A percentile compares a stretch with the other conserved stretches of the same genome.
Evolutionary conservation across 306 rosid species (phyloP).

Genomic region (Prunus kanzakura): DNA sequence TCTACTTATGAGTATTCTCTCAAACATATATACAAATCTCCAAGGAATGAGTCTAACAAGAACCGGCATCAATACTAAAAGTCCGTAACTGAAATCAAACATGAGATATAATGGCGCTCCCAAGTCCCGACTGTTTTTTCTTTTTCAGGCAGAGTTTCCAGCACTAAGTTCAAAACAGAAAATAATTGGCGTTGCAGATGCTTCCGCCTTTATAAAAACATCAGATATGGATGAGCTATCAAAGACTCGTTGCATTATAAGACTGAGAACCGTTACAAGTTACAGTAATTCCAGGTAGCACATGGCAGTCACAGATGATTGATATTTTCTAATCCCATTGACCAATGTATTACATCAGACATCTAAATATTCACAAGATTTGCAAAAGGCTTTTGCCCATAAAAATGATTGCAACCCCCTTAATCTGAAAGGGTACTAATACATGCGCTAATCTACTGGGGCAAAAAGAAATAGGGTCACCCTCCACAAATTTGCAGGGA

Average conservation of each 20-base stretch:
- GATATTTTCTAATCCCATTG: slow-evolving; percentile 30
- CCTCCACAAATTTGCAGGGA: slow-evolving; percentile 45
- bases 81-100: too few species aligned
- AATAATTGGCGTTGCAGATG: background rate
- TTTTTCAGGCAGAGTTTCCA: background rate
- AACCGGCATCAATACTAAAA: too few species aligned
- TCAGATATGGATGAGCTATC: slow-evolving; percentile 6
- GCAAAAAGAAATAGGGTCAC: slow-evolving; percentile 45
- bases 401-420: slow-evolving; percentile 69
- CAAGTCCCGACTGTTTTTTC: background rate
- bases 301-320: slow-evolving; percentile 31
- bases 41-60: too few species aligned
- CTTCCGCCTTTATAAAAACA: background rate
- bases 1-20: too few species aligned
- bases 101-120: too few species aligned
- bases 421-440: slow-evolving; percentile 49
- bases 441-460: slow-evolving; percentile 75
- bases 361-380: slow-evolving; percentile 77
- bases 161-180: background rate
- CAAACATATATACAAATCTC: too few species aligned
- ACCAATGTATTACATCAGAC: slow-evolving; percentile 44
- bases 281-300: slow-evolving; percentile 28
- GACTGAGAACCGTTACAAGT: slow-evolving; percentile 36
- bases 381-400: slow-evolving; percentile 66
- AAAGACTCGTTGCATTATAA: slow-evolving; percentile 35